Base-by-base conservation (phyloP, 2,329 filamentous ascomycete genomes). In the Trichoderma semiorbis region DNA sequence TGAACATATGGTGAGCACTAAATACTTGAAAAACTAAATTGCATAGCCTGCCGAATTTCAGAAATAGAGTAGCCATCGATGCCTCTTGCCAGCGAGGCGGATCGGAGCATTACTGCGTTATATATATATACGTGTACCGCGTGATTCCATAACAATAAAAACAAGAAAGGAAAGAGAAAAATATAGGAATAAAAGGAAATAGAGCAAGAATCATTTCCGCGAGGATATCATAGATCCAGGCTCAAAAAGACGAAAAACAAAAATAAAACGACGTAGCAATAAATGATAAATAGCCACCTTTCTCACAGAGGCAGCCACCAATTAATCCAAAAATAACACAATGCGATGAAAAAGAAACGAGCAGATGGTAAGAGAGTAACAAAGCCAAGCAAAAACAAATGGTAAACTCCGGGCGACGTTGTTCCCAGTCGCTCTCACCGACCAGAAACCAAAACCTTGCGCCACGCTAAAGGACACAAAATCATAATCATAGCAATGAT, bases 381-480 rank as follows among this genome's bases (percentile, higher is more conserved):
- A 63, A 50, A 7, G 43, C 34, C 30, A 47, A 43, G 12, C 10
- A 39, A 26, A 24, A 24, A 30, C 32, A 39, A 57, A 36, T 24
- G 21, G 21, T 50, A 71, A 71, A 71, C 64, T 68, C 73, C 58
- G 62, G 72, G 74, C 73, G 74, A 75, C 75, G 69, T 72, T 63
- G 74, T 73, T 74, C 75, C 79, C 75, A 79, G 78, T 78, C 79
- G 79, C 80, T 82, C 80, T 81, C 81, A 81, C 81, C 78, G 78
- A 81, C 78, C 76, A 78, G 76, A 79, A 78, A 75, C 75, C 75
- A 74, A 73, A 73, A 72, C 77, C 75, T 72, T 76, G 76, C 78
- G 75, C 77, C 76, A 74, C 74, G 76, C 77, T 76, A 70, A 69
- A 69, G 60, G 74, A 67, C 70, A 63, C 26, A 60, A 43, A n/a